A percentile compares a stretch with the other conserved stretches of the same genome.
Conservation (phyloP, 2,329 filamentous ascomycete genomes). For the Sporothrix brasiliensis region DNA sequence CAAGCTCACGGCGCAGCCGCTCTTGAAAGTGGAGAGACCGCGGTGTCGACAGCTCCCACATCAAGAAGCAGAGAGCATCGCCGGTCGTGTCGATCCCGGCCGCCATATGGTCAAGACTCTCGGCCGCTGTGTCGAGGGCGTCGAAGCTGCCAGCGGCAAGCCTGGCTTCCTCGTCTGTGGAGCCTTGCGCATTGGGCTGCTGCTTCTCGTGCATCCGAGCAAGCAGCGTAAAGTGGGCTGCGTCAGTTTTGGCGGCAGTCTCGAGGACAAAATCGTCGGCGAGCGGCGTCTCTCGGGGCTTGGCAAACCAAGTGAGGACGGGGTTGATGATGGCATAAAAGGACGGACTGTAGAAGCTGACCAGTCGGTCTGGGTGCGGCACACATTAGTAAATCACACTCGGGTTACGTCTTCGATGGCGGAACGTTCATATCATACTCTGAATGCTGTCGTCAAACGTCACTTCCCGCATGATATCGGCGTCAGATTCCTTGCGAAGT, state of each 20-base stretch:
- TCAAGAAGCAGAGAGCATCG: constrained; percentile 69
- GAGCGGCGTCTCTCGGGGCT: constrained; percentile 60
- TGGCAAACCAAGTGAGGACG: constrained; percentile 52
- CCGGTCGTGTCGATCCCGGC: constrained; percentile 74
- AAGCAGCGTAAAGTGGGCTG: constrained; percentile 60
- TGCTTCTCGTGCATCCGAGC: constrained; percentile 60
- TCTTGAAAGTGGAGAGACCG: constrained; percentile 55
- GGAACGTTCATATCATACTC: constrained; percentile 52
- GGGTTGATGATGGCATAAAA: constrained; percentile 54
- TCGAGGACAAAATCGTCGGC: constrained; percentile 62
- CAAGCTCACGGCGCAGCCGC: constrained; percentile 57
- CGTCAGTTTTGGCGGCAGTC: constrained; percentile 50
- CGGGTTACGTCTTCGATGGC: constrained; percentile 11
- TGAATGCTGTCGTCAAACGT: constrained; percentile 69
- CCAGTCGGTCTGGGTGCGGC: constrained; percentile 56
- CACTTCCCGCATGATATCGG: constrained; percentile 68
- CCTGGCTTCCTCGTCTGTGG: constrained; percentile 33
- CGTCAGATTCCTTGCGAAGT: constrained; percentile 57
- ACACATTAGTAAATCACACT: background rate
- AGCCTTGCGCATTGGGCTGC: constrained; percentile 29
- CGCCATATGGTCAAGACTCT: constrained; percentile 72
- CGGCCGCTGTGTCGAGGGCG: constrained; percentile 62
- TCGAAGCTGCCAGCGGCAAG: constrained; percentile 47
- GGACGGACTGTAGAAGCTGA: constrained; percentile 59
- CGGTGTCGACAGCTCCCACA: constrained; percentile 70